Base-by-base conservation (phyloP, 2,329 filamentous ascomycete genomes). In the Penicillium glabrum region DNA sequence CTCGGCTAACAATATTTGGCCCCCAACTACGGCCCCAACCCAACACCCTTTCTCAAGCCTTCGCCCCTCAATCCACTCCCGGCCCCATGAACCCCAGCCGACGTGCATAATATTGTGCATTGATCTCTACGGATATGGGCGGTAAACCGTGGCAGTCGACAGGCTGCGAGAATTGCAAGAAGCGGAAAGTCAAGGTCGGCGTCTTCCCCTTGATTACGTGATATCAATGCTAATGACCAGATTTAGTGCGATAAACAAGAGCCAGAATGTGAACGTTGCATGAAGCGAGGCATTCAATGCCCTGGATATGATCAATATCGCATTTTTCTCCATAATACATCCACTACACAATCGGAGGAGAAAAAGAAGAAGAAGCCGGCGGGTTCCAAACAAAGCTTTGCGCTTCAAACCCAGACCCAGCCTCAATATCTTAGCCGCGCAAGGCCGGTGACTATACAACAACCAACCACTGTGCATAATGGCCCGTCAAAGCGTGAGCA, bases 91-190 rank as follows among this genome's bases (percentile, higher is more conserved):
- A 39, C 7, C 16, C 35, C 35, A 19, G 35, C n/a, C 10, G n/a
- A 7, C n/a, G 35, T 39, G 35, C 35, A 39, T 39, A 33, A 6
- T 33, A 5, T 5, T 16, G 31, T 16, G 13, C 5, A 33, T 7
- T 33, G 2, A 1, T 33, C 13, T 33, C 16, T 7, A 33, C 31
- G 5, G 19, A 39, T 5, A 14, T 56, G 54, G 54, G 54, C 7
- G 54, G 54, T 6, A 56, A 52, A 31, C 54, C 54, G 3, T 56
- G 45, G 14, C 54, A 56, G 37, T 51, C 48, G 21, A 56, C 27
- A 11, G 49, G 48, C 14, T 56, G 54, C 35, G 27, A 26, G 14
- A 56, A 41, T 19, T 56, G 54, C 48, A 56, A 29, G 24, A 26
- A 35, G 24, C 43, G 43, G 5, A 56, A 52, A 39, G 35, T 51